Base-by-base conservation (phyloP, 2,329 filamentous ascomycete species). In the Zymoseptoria passerinii region DNA sequence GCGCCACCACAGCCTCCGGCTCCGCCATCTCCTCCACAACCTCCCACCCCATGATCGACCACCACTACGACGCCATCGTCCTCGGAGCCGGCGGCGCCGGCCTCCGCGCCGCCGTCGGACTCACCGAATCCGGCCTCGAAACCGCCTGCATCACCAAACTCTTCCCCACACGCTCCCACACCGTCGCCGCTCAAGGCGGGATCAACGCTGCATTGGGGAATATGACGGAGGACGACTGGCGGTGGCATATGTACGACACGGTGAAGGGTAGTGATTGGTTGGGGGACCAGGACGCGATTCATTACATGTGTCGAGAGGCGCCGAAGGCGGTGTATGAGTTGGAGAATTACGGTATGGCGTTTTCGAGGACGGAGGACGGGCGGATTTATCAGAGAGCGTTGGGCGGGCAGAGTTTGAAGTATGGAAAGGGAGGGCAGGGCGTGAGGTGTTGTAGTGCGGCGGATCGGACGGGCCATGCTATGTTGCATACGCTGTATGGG, bases 41-140 rank as follows among this genome's bases (percentile, higher is more conserved):
- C 13, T 91, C 95, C 77, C 96, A 96, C 76, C 87, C 90, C 52
- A 88, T 96, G 67, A 90, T 96, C 85, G 92, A 96, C 75, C 92
- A 97, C 78, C 90, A 96, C 78, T 96, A 96, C 78, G 92, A 96
- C 67, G 74, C 75, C 23, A 74, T 77, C 40, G 75, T 77, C 13
- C 71, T 77, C 19, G 74, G 75, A 50, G 83, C 83, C 61, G 83
- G 83, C 62, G 83, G 83, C 68, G 82, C 83, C 61, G 83, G 83
- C 68, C 75, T 86, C 48, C 78, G 83, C 67, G 83, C 83, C 54
- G 83, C 83, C 59, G 83, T 86, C 66, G 83, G 83, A 65, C 76
- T 86, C 49, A 82, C 83, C 29, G 83, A 85, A 73, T 80, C 81
- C 63, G 83, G 83, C 8, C 80, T 86, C 67, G 83, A 86, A 65